Conservation (phyloP, 164 flowering plant genomes). For the Macadamia tetraphylla region DNA sequence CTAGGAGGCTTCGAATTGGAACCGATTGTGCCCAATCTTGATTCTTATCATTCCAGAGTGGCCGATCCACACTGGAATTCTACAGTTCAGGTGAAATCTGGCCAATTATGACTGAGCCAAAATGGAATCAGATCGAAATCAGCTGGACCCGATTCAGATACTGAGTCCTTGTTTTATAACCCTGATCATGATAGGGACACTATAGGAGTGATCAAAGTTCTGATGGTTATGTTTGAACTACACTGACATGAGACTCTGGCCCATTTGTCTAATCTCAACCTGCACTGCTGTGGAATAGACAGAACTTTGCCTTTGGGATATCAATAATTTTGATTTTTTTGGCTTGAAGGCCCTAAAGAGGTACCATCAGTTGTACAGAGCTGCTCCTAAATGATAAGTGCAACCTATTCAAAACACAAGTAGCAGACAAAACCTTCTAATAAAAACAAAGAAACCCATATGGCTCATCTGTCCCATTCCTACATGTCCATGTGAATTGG, state of each 20-base stretch:
- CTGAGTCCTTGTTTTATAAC: no score
- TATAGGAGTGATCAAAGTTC: background rate
- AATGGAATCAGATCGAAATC: no score
- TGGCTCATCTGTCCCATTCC: constrained; percentile 10
- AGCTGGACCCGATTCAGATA: no score
- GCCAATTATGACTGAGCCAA: no score
- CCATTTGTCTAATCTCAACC: background rate
- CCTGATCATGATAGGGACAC: background rate
- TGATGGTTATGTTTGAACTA: constrained; percentile 2
- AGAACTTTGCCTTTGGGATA: constrained; percentile 1
- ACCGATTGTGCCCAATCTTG: no score
- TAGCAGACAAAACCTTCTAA: constrained; percentile 2
- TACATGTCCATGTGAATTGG: constrained; percentile 4
- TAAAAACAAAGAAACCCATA: constrained; percentile 17
- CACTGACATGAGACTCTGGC: no score
- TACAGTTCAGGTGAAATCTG: no score
- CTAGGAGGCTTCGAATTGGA: no score
- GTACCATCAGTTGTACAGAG: background rate
- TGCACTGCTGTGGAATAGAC: background rate
- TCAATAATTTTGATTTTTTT: constrained; percentile 5
- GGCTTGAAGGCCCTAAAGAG: background rate
- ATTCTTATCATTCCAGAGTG: no score
- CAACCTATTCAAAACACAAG: background rate
- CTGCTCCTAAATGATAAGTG: constrained; percentile 10
- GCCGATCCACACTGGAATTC: no score